Conservation (phyloP, 148 eudicot genomes). For the Vaccinium darrowii region DNA sequence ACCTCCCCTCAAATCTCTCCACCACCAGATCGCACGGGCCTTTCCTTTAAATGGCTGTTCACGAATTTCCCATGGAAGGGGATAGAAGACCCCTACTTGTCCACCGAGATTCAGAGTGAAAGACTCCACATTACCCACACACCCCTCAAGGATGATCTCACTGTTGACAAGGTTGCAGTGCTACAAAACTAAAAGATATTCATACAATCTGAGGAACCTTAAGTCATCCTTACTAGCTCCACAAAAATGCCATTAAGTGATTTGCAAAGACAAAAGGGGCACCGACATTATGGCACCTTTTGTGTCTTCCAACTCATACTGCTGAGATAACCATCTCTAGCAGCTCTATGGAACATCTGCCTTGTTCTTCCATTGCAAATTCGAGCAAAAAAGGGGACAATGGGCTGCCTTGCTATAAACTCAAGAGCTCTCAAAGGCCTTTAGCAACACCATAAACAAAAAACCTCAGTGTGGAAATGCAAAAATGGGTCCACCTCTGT, state of each 20-base stretch:
- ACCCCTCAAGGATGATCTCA: background rate
- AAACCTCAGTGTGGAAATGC: background rate
- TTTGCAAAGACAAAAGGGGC: background rate
- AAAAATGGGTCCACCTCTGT: background rate
- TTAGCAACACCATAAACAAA: background rate
- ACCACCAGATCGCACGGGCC: background rate
- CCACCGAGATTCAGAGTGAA: background rate
- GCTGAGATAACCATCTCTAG: background rate
- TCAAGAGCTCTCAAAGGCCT: background rate
- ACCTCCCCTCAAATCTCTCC: background rate
- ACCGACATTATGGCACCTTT: background rate
- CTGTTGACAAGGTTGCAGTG: background rate
- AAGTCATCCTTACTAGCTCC: background rate
- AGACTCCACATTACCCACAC: background rate
- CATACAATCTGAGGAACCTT: background rate
- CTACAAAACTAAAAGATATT: background rate
- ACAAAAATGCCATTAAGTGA: background rate
- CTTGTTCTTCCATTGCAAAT: background rate
- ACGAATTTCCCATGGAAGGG: background rate
- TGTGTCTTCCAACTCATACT: background rate
- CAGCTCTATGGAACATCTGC: background rate
- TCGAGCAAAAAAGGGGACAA: background rate
- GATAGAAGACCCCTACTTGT: background rate
- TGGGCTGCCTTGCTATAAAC: background rate
- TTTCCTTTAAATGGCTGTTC: background rate